Conservation (phyloP, 2,329 filamentous ascomycete species). For the Chaetomiaceae sp. region DNA sequence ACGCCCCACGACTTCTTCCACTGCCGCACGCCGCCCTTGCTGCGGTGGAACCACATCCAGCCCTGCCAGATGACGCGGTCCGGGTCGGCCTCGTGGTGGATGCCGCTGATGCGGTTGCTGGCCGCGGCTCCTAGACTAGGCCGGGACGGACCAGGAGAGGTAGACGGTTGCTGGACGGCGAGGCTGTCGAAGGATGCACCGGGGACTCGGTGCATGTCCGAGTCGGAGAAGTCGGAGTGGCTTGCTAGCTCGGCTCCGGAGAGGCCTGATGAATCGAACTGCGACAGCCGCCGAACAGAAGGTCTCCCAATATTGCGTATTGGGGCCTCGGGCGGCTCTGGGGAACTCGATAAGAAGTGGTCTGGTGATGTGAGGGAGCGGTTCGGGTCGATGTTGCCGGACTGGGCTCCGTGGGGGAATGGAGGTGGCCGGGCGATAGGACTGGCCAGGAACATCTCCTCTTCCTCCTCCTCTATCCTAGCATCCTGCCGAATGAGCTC, state of each 20-base stretch:
- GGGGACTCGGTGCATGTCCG: constrained; percentile 45
- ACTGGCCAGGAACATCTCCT: constrained; percentile 72
- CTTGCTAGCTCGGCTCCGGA: constrained; percentile 67
- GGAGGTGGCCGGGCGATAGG: constrained; percentile 52
- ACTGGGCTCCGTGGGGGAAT: constrained; percentile 29
- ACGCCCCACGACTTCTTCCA: constrained; percentile 97
- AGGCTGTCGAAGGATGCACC: constrained; percentile 51
- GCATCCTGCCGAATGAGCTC: constrained; percentile 73
- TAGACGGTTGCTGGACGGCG: constrained; percentile 36
- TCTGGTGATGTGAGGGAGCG: constrained; percentile 35
- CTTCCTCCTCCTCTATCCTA: constrained; percentile 82
- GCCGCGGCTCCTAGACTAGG: constrained; percentile 44
- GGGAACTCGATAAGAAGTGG: constrained; percentile 53
- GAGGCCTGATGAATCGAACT: constrained; percentile 60
- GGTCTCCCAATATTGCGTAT: constrained; percentile 31
- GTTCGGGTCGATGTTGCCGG: constrained; percentile 14
- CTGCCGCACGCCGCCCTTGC: constrained; percentile 75
- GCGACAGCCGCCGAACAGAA: constrained; percentile 51
- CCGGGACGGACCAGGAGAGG: constrained; percentile 31
- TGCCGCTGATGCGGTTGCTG: constrained; percentile 58
- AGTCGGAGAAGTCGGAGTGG: constrained; percentile 83
- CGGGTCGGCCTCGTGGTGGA: constrained; percentile 58
- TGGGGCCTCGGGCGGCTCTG: constrained; percentile 49
- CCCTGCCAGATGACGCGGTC: constrained; percentile 94
- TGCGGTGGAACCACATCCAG: constrained; percentile 79